phyloP scores from a whole-genome alignment of 257 asterid species.

The Solanum clarkiae region DNA sequence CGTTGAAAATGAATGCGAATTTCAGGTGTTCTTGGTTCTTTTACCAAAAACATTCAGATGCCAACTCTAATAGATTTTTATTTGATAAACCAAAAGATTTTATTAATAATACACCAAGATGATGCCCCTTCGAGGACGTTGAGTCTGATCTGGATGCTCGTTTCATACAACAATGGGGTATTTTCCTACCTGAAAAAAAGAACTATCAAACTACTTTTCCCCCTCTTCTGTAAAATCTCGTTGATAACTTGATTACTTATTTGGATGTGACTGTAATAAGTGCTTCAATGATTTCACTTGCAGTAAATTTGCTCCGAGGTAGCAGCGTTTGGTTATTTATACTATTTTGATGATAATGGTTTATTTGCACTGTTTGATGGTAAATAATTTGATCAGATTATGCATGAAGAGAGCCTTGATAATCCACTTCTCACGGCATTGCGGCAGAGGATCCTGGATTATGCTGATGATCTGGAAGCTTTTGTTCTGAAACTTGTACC shows the following conservation, averaged over 20 bases:
- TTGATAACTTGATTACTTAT: not conserved
- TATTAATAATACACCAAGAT: not conserved
- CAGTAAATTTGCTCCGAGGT: not conserved
- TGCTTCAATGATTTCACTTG: not conserved
- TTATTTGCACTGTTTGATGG: not conserved
- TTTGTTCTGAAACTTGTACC: slow-evolving; percentile 47
- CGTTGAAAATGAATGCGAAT: not conserved
- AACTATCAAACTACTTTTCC: not conserved
- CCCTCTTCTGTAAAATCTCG: not conserved
- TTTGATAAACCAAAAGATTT: not conserved
- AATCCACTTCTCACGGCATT: slow-evolving; percentile 63
- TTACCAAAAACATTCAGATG: not conserved
- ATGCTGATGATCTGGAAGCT: slow-evolving; percentile 35
- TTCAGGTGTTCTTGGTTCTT: not conserved
- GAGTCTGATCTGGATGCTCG: not conserved
- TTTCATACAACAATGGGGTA: not conserved
- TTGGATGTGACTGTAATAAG: not conserved
- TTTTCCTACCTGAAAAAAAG: not conserved
- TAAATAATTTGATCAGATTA: slow-evolving; percentile 32
- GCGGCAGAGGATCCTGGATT: slow-evolving; percentile 62
- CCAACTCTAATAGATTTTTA: not conserved
- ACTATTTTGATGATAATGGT: not conserved
- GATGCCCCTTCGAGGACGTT: not conserved
- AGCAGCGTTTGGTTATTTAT: not conserved
- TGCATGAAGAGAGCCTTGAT: slow-evolving; percentile 36